Evolutionary conservation across 2,329 filamentous ascomycete species (phyloP).

Genomic region (Exophiala spinifera): DNA sequence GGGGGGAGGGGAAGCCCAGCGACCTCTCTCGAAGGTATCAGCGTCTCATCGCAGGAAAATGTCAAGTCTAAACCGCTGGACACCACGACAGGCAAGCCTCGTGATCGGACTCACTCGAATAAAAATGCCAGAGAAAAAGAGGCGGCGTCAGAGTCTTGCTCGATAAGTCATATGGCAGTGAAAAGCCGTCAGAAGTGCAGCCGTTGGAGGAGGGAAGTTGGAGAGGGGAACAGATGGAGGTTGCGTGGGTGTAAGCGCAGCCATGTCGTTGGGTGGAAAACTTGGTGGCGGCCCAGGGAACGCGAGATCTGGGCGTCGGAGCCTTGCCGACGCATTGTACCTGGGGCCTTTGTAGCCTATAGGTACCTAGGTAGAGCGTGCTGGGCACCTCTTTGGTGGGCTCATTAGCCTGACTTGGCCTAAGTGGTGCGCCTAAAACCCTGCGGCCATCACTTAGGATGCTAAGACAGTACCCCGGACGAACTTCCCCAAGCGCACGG

Average conservation of each 20-base stretch:
- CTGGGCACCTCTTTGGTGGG: background rate
- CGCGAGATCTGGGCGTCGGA: background rate
- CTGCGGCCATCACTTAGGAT: no score
- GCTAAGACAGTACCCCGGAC: no score
- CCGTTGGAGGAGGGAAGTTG: background rate
- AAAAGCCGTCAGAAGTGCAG: background rate
- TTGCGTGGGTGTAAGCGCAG: slow-evolving; percentile 1
- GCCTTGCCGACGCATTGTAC: background rate
- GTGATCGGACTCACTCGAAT: background rate
- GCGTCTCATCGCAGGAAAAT: background rate
- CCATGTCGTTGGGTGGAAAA: background rate
- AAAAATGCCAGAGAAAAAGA: background rate
- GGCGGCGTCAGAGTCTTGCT: background rate
- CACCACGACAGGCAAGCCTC: background rate
- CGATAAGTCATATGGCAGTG: background rate
- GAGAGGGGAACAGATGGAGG: background rate
- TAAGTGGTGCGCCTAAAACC: background rate
- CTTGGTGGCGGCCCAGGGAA: background rate
- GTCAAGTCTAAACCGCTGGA: no score
- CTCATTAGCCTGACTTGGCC: background rate
- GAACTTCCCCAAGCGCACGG: no score
- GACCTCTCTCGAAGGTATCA: background rate
- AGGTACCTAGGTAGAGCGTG: no score
- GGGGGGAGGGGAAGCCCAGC: background rate
- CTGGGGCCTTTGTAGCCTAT: no score